These are phyloP conservation scores for Tagetes patula DNA, from an alignment of 129 eudicot species.

Conservation along the genomic window DNA sequence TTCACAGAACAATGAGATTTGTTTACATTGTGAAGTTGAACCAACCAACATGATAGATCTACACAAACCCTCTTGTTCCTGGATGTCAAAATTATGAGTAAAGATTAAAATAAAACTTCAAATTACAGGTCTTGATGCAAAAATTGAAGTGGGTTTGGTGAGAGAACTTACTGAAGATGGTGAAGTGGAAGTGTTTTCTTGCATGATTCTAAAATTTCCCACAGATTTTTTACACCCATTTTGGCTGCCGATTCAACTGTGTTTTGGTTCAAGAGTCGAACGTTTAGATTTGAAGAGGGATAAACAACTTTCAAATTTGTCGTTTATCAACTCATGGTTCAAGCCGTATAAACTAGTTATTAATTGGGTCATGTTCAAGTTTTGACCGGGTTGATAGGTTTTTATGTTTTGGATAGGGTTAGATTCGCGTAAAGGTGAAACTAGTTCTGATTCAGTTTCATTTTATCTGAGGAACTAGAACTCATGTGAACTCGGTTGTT, in stretches of 20 bases:
- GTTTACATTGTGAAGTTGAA: constrained; percentile 70
- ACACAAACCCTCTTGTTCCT: constrained; percentile 96
- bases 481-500: too few relatives aligned
- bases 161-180: constrained; percentile 75
- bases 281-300: constrained; percentile 31
- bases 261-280: constrained; percentile 12
- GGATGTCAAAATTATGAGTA: not conserved
- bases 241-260: constrained; percentile 15
- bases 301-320: not conserved
- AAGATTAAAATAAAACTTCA: not conserved
- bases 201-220: constrained; percentile 96
- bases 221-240: constrained; percentile 88
- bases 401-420: too few relatives aligned
- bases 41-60: constrained; percentile 98
- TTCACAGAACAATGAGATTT: constrained; percentile 56
- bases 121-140: not conserved
- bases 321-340: not conserved
- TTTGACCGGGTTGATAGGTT: too few relatives aligned
- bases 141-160: constrained; percentile 2
- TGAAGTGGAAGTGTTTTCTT: constrained; percentile 91
- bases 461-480: too few relatives aligned
- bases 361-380: too few relatives aligned
- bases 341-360: too few relatives aligned
- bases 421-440: too few relatives aligned
- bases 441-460: too few relatives aligned